These are phyloP conservation scores for Castanea crenata DNA, from an alignment of 306 rosid species.

Conservation along the genomic window DNA sequence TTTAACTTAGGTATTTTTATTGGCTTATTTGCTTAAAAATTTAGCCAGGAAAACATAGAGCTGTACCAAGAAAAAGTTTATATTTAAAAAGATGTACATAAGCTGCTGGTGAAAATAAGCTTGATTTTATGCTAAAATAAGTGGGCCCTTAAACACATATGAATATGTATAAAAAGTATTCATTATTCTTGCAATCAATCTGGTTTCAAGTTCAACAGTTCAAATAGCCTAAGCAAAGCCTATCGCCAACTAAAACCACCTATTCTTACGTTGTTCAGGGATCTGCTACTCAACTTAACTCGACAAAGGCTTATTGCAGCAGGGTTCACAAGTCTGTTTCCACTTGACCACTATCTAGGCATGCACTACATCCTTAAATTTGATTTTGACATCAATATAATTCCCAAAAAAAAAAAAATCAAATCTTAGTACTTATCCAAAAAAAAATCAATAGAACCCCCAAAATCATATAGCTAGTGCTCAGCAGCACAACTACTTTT, in stretches of 20 bases:
- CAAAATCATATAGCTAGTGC: not conserved
- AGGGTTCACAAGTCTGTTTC: not conserved
- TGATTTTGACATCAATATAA: not conserved
- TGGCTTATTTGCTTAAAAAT: too few relatives aligned
- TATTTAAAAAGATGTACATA: too few relatives aligned
- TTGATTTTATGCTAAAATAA: too few relatives aligned
- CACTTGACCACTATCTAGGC: not conserved
- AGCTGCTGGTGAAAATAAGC: too few relatives aligned
- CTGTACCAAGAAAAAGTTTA: too few relatives aligned
- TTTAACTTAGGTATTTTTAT: too few relatives aligned
- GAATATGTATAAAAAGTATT: too few relatives aligned
- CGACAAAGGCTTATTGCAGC: not conserved
- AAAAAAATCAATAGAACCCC: too few relatives aligned
- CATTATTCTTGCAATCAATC: too few relatives aligned
- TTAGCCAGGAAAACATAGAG: too few relatives aligned
- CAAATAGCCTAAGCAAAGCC: not conserved
- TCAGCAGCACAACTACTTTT: not conserved
- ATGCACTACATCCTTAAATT: not conserved
- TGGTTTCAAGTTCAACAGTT: too few relatives aligned
- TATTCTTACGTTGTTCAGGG: not conserved
- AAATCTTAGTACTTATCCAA: too few relatives aligned
- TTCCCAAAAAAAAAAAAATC: not conserved
- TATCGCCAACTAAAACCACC: not conserved
- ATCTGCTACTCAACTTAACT: not conserved
- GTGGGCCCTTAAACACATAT: constrained; percentile 10